Evolutionary conservation across 345 rosid genomes (phyloP).

Genomic region (Acer campestre): DNA sequence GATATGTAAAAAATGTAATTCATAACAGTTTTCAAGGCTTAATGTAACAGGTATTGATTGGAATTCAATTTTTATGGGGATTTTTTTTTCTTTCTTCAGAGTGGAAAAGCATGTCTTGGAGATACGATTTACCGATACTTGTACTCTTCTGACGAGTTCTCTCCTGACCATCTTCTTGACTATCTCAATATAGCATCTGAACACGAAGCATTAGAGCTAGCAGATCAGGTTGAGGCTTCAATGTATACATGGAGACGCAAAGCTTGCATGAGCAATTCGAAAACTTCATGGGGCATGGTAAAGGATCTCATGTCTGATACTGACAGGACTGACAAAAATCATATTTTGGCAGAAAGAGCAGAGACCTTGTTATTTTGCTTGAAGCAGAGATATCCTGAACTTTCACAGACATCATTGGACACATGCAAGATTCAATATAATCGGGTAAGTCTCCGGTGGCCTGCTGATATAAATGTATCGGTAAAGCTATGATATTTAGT

Average conservation of each 20-base stretch:
- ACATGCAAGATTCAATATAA: slow-evolving; percentile 91
- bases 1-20: background rate
- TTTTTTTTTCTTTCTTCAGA: slow-evolving; percentile 37
- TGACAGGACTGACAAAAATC: slow-evolving; percentile 74
- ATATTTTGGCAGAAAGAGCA: slow-evolving; percentile 75
- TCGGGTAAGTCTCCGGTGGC: slow-evolving; percentile 42
- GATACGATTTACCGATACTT: slow-evolving; percentile 75
- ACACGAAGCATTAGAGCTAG: slow-evolving; percentile 91
- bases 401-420: slow-evolving; percentile 90
- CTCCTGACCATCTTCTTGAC: slow-evolving; percentile 68
- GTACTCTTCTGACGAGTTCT: slow-evolving; percentile 61
- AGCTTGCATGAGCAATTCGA: slow-evolving; percentile 67
- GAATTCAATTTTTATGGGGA: background rate
- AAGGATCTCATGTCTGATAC: slow-evolving; percentile 73
- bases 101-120: slow-evolving; percentile 84
- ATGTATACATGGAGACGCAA: slow-evolving; percentile 95
- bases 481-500: background rate
- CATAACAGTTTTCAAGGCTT: background rate
- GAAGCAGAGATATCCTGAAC: slow-evolving; percentile 88
- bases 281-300: slow-evolving; percentile 84
- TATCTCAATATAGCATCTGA: slow-evolving; percentile 71
- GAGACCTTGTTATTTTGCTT: slow-evolving; percentile 75
- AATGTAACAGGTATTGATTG: background rate
- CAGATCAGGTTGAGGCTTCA: slow-evolving; percentile 80
- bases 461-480: background rate